phyloP scores from a whole-genome alignment of 2,329 filamentous ascomycete species.

The Neonectria coccinea region DNA sequence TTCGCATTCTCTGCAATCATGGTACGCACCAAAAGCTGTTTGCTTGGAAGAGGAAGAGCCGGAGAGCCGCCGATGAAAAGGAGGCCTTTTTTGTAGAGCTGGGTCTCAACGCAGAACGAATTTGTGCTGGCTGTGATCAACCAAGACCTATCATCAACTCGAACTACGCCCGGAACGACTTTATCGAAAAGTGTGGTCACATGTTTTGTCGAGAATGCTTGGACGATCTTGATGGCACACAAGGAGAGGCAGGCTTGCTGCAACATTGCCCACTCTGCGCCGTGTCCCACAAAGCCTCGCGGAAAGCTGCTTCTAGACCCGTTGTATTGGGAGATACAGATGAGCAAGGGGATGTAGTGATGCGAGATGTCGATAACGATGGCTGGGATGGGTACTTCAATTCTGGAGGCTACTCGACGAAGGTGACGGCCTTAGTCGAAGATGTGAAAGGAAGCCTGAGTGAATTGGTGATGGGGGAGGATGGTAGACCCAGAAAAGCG shows the following conservation, averaged over 20 bases:
- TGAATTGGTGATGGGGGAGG: constrained; percentile 1
- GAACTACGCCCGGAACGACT: constrained; percentile 32
- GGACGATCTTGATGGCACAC: constrained; percentile 33
- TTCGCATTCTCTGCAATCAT: constrained; percentile 63
- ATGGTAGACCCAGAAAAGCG: not conserved
- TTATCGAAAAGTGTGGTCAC: constrained; percentile 46
- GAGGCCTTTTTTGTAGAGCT: constrained; percentile 41
- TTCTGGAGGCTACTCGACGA: constrained; percentile 46
- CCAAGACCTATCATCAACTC: constrained; percentile 48
- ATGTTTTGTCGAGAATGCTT: constrained; percentile 49
- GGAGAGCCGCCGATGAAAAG: constrained; percentile 43
- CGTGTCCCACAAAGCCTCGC: not conserved
- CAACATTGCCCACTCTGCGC: not conserved
- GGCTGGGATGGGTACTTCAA: constrained; percentile 44
- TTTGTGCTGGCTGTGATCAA: constrained; percentile 49
- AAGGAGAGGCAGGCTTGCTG: not conserved
- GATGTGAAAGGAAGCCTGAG: constrained; percentile 43
- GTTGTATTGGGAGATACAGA: not conserved
- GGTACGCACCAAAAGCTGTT: constrained; percentile 60
- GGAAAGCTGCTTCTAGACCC: not conserved
- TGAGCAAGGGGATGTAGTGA: not conserved
- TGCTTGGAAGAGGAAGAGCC: constrained; percentile 53
- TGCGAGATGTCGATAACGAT: constrained; percentile 22
- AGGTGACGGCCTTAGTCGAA: constrained; percentile 48
- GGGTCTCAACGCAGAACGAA: constrained; percentile 41